These are phyloP conservation scores for Iodosphaeria phyllophila DNA, from an alignment of 2,329 filamentous ascomycete species.

Conservation along the genomic window DNA sequence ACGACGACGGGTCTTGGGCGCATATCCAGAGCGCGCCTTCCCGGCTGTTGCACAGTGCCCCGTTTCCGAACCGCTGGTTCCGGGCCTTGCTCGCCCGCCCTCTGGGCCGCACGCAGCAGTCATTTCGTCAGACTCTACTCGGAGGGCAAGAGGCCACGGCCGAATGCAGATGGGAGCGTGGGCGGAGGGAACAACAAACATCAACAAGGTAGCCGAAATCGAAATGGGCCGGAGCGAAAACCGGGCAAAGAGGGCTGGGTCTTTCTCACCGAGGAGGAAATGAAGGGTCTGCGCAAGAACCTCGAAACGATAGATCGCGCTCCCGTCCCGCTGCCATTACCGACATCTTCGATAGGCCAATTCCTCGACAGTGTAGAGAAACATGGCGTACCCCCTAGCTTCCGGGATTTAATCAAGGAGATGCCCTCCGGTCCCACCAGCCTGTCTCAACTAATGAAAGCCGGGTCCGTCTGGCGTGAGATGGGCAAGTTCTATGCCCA, in stretches of 20 bases:
- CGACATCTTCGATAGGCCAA: background rate
- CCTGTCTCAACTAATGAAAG: too few relatives aligned
- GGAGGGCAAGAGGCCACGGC: conserved; percentile 6
- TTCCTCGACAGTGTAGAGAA: conserved; percentile 4
- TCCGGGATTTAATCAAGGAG: conserved; percentile 6
- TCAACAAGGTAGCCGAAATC: conserved; percentile 6
- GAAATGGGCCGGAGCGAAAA: conserved; percentile 4
- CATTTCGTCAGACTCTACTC: conserved; percentile 7
- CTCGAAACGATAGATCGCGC: background rate
- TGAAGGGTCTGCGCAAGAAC: conserved; percentile 1
- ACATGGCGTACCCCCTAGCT: conserved; percentile 6
- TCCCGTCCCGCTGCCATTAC: conserved; percentile 1
- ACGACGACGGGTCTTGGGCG: conserved; percentile 11
- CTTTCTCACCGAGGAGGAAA: conserved; percentile 8
- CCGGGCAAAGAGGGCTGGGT: conserved; percentile 13
- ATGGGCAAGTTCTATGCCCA: conserved; percentile 4
- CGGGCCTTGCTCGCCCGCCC: conserved; percentile 8
- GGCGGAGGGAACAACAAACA: conserved; percentile 4
- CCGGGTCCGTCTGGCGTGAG: conserved; percentile 3
- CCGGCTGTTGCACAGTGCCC: conserved; percentile 8
- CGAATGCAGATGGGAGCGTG: conserved; percentile 3
- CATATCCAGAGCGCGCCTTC: conserved; percentile 9
- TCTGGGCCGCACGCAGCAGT: conserved; percentile 7
- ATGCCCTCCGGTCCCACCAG: too few relatives aligned
- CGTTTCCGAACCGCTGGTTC: conserved; percentile 8